Conservation (phyloP, 257 asterid species). For the Ilex asprella region DNA sequence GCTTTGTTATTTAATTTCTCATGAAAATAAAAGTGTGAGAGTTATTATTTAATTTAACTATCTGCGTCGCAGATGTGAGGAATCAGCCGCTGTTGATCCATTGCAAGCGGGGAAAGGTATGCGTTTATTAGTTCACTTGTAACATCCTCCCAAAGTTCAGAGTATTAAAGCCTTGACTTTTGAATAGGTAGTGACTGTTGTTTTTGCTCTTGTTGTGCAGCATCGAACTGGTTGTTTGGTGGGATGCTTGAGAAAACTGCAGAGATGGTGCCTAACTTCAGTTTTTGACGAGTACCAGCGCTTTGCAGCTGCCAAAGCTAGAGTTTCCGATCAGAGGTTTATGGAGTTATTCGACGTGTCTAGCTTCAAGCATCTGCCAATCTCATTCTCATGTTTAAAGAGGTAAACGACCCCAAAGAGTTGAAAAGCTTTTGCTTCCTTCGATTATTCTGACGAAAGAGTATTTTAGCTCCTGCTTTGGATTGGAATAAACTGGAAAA, state of each 20-base stretch:
- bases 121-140: not conserved
- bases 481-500: constrained; percentile 6
- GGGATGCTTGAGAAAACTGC: constrained; percentile 80
- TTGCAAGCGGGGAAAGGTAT: constrained; percentile 82
- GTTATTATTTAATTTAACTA: no score
- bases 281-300: constrained; percentile 88
- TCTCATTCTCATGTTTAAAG: constrained; percentile 42
- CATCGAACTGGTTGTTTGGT: constrained; percentile 91
- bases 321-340: constrained; percentile 82
- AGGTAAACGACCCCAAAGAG: constrained; percentile 21
- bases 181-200: not conserved
- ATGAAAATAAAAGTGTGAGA: not conserved
- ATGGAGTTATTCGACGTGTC: constrained; percentile 75
- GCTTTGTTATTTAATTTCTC: not conserved
- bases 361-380: constrained; percentile 40
- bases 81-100: constrained; percentile 78
- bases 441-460: not conserved
- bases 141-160: not conserved
- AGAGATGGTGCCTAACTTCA: constrained; percentile 76
- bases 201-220: constrained; percentile 28
- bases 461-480: not conserved
- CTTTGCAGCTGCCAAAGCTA: constrained; percentile 80
- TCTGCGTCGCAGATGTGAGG: constrained; percentile 43
- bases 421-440: constrained; percentile 2
- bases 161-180: not conserved